phyloP scores from a whole-genome alignment of 164 flowering plant genomes.

The Annona cherimola region DNA sequence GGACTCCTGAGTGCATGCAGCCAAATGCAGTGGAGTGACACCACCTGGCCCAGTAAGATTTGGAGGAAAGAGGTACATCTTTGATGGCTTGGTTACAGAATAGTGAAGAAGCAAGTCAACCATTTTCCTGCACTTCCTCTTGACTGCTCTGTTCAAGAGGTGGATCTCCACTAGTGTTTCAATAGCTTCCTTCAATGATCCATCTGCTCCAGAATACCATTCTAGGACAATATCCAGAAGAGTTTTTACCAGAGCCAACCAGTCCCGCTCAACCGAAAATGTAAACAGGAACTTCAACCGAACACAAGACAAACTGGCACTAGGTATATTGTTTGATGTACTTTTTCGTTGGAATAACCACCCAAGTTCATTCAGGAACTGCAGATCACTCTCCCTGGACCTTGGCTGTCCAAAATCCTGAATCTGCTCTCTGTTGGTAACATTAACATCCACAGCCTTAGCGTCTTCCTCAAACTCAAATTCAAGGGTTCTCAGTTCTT shows the following conservation, averaged over 20 bases:
- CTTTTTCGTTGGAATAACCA: constrained; percentile 75
- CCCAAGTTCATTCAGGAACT: constrained; percentile 87
- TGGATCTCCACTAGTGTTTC: constrained; percentile 54
- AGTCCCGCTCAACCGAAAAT: constrained; percentile 73
- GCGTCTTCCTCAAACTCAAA: constrained; percentile 43
- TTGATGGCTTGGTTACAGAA: constrained; percentile 27
- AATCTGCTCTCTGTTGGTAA: constrained; percentile 31
- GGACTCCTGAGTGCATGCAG: constrained; percentile 62
- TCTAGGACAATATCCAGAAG: constrained; percentile 62
- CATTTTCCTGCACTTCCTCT: constrained; percentile 60
- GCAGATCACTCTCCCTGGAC: constrained; percentile 59
- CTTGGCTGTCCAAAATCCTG: constrained; percentile 33
- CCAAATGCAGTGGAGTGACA: constrained; percentile 80
- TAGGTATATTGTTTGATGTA: constrained; percentile 18
- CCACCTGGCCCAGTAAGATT: constrained; percentile 71
- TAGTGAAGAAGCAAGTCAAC: constrained; percentile 66
- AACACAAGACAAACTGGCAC: constrained; percentile 32
- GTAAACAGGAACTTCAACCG: constrained; percentile 66
- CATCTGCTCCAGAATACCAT: constrained; percentile 26
- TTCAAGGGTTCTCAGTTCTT: constrained; percentile 70
- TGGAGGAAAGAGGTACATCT: constrained; percentile 58
- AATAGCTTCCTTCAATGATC: constrained; percentile 30
- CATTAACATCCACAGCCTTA: constrained; percentile 20
- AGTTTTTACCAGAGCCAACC: constrained; percentile 52
- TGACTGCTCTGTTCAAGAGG: constrained; percentile 75